Evolutionary conservation across 225 moss, liverwort and hornwort species (phyloP).

Genomic region (Sphagnum contortum): DNA sequence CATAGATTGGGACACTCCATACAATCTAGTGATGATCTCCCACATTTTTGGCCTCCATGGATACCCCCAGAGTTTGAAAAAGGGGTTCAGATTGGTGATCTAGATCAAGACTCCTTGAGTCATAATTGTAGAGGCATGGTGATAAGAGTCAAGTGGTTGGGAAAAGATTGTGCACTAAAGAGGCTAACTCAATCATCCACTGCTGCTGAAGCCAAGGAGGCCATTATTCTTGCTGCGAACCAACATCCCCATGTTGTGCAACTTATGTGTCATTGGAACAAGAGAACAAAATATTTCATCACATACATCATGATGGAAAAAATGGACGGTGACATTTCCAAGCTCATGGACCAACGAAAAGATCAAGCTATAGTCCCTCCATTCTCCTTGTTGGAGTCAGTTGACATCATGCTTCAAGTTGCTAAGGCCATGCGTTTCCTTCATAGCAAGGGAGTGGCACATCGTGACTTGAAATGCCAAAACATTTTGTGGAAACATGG

Average conservation of each 20-base stretch:
- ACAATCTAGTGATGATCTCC: too few species aligned
- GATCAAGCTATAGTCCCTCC: background rate
- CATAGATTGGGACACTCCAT: background rate
- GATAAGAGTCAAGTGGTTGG: constrained; percentile 10
- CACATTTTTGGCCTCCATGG: background rate
- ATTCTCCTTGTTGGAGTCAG: constrained; percentile 7
- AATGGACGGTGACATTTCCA: constrained; percentile 8
- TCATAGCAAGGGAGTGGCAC: constrained; percentile 8
- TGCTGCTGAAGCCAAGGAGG: background rate
- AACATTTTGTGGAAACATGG: constrained; percentile 15
- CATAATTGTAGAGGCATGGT: background rate
- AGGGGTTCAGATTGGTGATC: too few species aligned
- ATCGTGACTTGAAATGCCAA: constrained; percentile 14
- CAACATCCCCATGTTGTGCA: constrained; percentile 17
- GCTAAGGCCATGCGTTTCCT: constrained; percentile 17
- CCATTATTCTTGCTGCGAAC: constrained; percentile 1
- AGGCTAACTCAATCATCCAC: background rate
- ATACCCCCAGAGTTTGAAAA: background rate
- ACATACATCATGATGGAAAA: constrained; percentile 15
- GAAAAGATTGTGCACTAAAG: constrained; percentile 8
- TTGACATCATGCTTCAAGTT: constrained; percentile 22
- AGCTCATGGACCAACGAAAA: background rate
- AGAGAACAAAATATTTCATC: background rate
- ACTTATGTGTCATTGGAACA: constrained; percentile 9
- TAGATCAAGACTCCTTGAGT: background rate